Percentiles rank a stretch among this genome's conserved stretches.
These are phyloP conservation scores for Phaeosphaeria sp. DNA, from an alignment of 2,329 filamentous ascomycete species.

Conservation along the genomic window DNA sequence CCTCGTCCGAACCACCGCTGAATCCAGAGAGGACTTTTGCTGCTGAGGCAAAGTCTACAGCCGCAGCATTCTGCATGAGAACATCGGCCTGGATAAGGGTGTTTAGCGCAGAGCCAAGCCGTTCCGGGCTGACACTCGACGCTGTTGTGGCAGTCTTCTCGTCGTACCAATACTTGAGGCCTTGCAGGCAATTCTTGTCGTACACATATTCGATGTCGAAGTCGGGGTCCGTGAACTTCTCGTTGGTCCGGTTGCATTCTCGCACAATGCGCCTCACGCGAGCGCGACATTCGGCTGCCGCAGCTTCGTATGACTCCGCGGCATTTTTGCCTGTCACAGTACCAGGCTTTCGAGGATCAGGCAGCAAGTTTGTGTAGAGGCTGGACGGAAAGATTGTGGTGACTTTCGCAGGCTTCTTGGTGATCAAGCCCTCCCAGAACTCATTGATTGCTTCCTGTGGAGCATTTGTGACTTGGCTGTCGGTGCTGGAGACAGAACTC, in stretches of 20 bases:
- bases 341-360: constrained; percentile 49
- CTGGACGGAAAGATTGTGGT: constrained; percentile 73
- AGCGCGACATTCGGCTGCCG: constrained; percentile 70
- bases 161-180: constrained; percentile 51
- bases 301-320: constrained; percentile 73
- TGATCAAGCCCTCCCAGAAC: constrained; percentile 73
- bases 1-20: constrained; percentile 24
- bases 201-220: constrained; percentile 83
- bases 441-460: constrained; percentile 72
- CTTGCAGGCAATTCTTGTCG: constrained; percentile 39
- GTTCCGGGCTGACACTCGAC: constrained; percentile 13
- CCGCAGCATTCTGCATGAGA: constrained; percentile 21
- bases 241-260: constrained; percentile 76
- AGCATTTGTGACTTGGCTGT: constrained; percentile 14
- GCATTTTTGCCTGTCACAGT: constrained; percentile 66
- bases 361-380: constrained; percentile 61
- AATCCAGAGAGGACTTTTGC: constrained; percentile 63
- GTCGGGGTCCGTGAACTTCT: constrained; percentile 82
- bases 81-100: constrained; percentile 34
- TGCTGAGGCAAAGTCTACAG: constrained; percentile 53
- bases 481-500: constrained; percentile 24
- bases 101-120: constrained; percentile 29
- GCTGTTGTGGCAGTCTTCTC: constrained; percentile 52
- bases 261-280: constrained; percentile 63
- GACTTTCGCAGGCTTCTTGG: constrained; percentile 74